Evolutionary conservation across 2,329 filamentous ascomycete species (phyloP), one percentile per base, ranked within the genome.

Genomic region (Aureobasidium sp.): DNA sequence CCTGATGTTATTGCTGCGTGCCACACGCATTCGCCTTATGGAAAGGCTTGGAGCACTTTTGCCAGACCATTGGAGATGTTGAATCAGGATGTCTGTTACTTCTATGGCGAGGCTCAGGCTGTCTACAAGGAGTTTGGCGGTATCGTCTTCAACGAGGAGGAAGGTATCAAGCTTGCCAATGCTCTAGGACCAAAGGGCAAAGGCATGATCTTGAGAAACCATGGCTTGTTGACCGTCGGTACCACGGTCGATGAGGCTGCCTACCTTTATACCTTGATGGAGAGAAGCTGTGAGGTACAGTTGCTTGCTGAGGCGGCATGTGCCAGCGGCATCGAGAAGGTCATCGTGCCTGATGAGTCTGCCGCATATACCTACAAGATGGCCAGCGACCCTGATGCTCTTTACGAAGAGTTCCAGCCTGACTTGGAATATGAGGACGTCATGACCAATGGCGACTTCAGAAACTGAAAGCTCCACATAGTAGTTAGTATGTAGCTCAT

Each of bases 161-260:
- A 91, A 70, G 87, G 87, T 1, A 74, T 80, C 66, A 78, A 81
- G 46, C 84, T 91, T 65, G 87, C 87, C 2, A 76, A 75, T 12
- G 82, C 86, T 0, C 76, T 91, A 1, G 87, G 87, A 0, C 72
- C 77, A 0, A 82, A 82, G 66, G 87, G 80, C 26, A 83, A 82
- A 71, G 87, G 80, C 1, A 79, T 84, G 65, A 85, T 90, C 51
- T 75, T 90, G 56, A 78, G 86, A 66, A 91, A 90, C 70, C 88
- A 91, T 73, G 88, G 88, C 0, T 75, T 91, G 39, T 73, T 91
- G 56, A 89, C 86, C 0, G 87, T 89, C 0, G 88, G 88, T 4
- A 69, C 73, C 7, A 91, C 88, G 0, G 87, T 91, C 2, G 88
- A 91, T 69, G 88, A 91, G 73, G 88, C 88, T 1, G 85, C 84